A percentile compares a stretch with the other conserved stretches of the same genome.
Conservation (phyloP, 176 grass and related monocot genomes). For the Avena atlantica region DNA sequence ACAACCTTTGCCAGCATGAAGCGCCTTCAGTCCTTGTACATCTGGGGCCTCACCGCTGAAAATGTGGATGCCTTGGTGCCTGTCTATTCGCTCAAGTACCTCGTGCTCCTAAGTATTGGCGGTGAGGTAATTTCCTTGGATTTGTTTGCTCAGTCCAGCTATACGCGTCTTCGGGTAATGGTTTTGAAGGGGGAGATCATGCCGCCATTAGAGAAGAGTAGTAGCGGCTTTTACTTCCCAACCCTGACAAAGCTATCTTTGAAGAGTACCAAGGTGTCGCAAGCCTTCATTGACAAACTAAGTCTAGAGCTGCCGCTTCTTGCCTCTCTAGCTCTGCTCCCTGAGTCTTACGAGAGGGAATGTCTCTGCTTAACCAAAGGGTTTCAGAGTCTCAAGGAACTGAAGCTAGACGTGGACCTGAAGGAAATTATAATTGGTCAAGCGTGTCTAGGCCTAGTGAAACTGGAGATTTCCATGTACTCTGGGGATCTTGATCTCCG, state of each 20-base stretch:
- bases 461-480: background rate
- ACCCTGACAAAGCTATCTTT: constrained; percentile 29
- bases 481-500: background rate
- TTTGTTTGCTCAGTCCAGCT: background rate
- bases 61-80: background rate
- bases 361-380: background rate
- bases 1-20: background rate
- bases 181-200: background rate
- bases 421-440: background rate
- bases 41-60: background rate
- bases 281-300: constrained; percentile 21
- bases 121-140: background rate
- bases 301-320: background rate
- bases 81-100: background rate
- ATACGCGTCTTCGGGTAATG: background rate
- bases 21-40: background rate
- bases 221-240: background rate
- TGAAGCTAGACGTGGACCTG: background rate
- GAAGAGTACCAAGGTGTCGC: background rate
- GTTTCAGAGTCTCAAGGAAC: background rate
- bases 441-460: background rate
- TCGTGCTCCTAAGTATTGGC: background rate
- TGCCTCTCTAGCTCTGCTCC: background rate
- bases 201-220: too few relatives aligned
- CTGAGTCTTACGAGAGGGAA: background rate